Evolutionary conservation across 2,329 filamentous ascomycete genomes (phyloP), one percentile per base, ranked within the genome.

Genomic region (Ophiostoma sp.): DNA sequence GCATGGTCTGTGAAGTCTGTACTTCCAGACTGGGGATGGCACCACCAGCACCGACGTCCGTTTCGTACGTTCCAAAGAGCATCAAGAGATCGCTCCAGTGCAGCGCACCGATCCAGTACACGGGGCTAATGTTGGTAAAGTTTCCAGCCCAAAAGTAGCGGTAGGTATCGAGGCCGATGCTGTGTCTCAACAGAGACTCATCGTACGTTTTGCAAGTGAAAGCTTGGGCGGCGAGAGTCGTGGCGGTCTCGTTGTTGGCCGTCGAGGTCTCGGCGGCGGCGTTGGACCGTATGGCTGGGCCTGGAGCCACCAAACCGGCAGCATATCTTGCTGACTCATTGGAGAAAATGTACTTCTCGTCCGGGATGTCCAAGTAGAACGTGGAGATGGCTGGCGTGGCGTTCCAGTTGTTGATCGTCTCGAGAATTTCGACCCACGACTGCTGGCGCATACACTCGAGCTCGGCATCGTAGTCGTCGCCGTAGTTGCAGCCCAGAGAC

Each of bases 391-490:
- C 25, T 2, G 57, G 57, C 2, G 57, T 61, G 15, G 57, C 25
- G 25, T 61, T 61, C 57, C 57, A 61, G 28, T 61, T 61, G 57
- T 61, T 61, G 15, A 61, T 61, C 6, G 57, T 61, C 28, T 61
- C 57, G 8, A 61, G 7, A 61, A 61, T 61, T 7, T 36, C 57
- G 57, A 61, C 57, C 57, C 57, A 61, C 28, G 57, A 61, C 28
- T 61, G 57, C 57, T 33, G 57, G 3, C 57, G 57, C 57, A 61
- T 61, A 15, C 57, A 61, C 57, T 61, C 57, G 25, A 61, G 57
- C 31, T 61, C 57, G 25, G 57, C 57, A 5, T 61, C 57, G 57
- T 61, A 61, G 22, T 61, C 57, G 57, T 61, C 57, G 57, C 57
- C 57, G 28, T 61, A 61, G 31, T 61, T 61, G 57, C 57, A 61